phyloP scores from a whole-genome alignment of 306 rosid species.

The Arachis stenosperma region DNA sequence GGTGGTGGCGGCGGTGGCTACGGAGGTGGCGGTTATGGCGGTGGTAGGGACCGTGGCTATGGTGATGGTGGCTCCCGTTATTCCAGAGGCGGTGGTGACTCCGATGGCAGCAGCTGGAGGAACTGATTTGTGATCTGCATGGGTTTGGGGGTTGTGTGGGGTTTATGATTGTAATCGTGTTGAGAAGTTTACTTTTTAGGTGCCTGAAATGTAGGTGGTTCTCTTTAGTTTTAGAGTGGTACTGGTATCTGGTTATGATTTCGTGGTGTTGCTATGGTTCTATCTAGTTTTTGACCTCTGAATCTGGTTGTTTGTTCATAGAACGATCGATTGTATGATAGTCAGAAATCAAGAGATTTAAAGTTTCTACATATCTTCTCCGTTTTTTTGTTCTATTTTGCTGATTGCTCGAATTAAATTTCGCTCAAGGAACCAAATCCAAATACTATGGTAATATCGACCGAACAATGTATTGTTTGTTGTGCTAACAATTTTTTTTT shows the following conservation, averaged over 20 bases:
- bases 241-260: not conserved
- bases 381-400: not conserved
- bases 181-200: not conserved
- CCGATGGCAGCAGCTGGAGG: constrained; percentile 68
- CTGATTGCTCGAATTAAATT: not conserved
- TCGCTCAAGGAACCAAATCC: no score
- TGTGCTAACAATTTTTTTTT: no score
- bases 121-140: not conserved
- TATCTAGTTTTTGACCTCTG: constrained; percentile 40
- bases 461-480: no score
- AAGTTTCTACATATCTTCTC: not conserved
- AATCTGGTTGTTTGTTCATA: constrained; percentile 19
- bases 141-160: not conserved
- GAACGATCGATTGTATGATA: constrained; percentile 19
- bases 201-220: not conserved
- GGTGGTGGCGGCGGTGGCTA: constrained; percentile 20
- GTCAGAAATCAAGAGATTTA: not conserved
- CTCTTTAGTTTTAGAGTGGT: not conserved
- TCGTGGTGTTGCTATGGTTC: constrained; percentile 20
- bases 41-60: constrained; percentile 32
- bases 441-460: no score
- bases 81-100: constrained; percentile 50
- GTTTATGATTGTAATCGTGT: not conserved
- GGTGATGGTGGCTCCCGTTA: constrained; percentile 50
- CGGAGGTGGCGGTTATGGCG: constrained; percentile 4